These are phyloP conservation scores for Silybum marianum DNA, from an alignment of 129 eudicot genomes.

Conservation along the genomic window DNA sequence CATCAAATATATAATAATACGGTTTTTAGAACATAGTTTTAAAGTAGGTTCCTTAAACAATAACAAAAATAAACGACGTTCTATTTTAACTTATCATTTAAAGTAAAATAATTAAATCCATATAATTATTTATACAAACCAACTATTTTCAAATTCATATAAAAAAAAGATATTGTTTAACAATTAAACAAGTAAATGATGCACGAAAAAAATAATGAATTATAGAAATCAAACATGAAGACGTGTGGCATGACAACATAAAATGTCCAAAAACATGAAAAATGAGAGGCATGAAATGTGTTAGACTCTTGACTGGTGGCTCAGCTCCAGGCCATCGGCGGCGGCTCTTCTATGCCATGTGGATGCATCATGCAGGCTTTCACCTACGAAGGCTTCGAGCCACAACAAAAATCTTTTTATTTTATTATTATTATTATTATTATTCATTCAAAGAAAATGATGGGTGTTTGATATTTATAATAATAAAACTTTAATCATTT, in stretches of 20 bases:
- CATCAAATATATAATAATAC: too few relatives aligned
- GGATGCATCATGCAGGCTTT: slow-evolving; percentile 29
- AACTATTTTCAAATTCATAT: neutral
- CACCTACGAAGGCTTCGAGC: slow-evolving; percentile 34
- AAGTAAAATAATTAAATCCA: too few relatives aligned
- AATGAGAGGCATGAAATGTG: neutral
- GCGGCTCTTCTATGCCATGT: slow-evolving; percentile 37
- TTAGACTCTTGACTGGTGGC: slow-evolving; percentile 36
- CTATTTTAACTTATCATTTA: too few relatives aligned
- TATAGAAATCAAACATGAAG: neutral
- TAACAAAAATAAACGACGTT: too few relatives aligned
- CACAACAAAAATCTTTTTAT: neutral
- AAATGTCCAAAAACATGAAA: slow-evolving; percentile 7
- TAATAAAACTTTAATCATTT: neutral
- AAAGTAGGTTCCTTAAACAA: too few relatives aligned
- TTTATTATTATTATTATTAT: slow-evolving; percentile 1
- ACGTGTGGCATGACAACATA: neutral
- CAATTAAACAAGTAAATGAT: neutral
- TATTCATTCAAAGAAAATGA: slow-evolving; percentile 25
- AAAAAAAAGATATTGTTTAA: neutral
- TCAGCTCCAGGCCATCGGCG: slow-evolving; percentile 35
- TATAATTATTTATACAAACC: neutral
- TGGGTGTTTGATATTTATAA: slow-evolving; percentile 22
- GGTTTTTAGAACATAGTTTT: too few relatives aligned
- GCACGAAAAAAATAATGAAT: neutral